Conservation (phyloP, 345 rosid species). For the Ricinus communis region DNA sequence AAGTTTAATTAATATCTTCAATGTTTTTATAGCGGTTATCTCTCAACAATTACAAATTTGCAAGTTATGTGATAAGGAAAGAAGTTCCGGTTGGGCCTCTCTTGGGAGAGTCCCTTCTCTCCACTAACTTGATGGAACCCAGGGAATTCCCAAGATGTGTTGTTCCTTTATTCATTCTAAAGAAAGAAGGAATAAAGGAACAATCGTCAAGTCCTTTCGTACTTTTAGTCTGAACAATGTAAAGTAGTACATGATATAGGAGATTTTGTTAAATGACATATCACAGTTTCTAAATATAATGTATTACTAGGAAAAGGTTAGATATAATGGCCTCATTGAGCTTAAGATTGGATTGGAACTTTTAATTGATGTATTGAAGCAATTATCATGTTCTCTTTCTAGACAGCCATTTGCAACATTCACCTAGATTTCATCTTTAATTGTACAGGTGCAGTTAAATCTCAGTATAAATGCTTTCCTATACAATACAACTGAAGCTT, state of each 20-base stretch:
- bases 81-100: too few relatives aligned
- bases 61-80: too few relatives aligned
- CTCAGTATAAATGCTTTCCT: constrained; percentile 52
- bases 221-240: neutral
- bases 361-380: neutral
- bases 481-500: constrained; percentile 76
- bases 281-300: neutral
- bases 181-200: too few relatives aligned
- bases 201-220: too few relatives aligned
- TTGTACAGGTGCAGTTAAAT: constrained; percentile 64
- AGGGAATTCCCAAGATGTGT: too few relatives aligned
- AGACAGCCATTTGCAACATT: constrained; percentile 4
- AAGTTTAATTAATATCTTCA: too few relatives aligned
- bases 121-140: too few relatives aligned
- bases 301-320: neutral
- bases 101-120: too few relatives aligned
- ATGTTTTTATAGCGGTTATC: too few relatives aligned
- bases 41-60: too few relatives aligned
- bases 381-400: neutral
- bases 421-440: constrained; percentile 12
- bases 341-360: neutral
- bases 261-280: neutral
- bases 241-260: neutral
- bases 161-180: too few relatives aligned
- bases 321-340: neutral